Conservation (phyloP, 306 rosid genomes). For the Boehmeria nivea region DNA sequence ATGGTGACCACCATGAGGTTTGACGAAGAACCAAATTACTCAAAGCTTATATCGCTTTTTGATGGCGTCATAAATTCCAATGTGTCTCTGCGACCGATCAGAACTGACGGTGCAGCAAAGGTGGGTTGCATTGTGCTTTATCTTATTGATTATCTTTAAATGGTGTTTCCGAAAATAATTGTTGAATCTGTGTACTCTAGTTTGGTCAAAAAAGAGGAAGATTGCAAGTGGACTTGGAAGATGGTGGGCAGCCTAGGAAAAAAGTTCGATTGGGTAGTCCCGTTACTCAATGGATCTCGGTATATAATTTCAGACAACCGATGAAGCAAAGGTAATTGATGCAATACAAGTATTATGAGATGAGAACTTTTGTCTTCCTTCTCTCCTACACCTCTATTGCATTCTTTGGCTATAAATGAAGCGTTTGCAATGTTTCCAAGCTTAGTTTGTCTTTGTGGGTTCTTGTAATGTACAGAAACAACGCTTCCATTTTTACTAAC, state of each 20-base stretch:
- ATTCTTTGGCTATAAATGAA: no score
- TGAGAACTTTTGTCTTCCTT: background rate
- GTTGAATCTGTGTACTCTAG: slow-evolving; percentile 9
- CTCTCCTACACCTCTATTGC: no score
- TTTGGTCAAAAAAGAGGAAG: slow-evolving; percentile 36
- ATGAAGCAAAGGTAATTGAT: slow-evolving; percentile 37
- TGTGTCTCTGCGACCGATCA: slow-evolving; percentile 30
- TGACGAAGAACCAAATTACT: slow-evolving; percentile 36
- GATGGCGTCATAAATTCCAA: slow-evolving; percentile 21
- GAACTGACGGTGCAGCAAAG: slow-evolving; percentile 35
- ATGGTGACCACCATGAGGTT: slow-evolving; percentile 38
- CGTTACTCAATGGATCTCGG: slow-evolving; percentile 36
- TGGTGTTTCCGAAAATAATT: background rate
- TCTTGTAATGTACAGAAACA: no score
- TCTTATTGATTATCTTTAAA: background rate
- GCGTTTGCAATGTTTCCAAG: no score
- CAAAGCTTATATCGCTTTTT: slow-evolving; percentile 28
- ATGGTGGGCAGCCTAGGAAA: slow-evolving; percentile 24
- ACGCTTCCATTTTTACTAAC: no score
- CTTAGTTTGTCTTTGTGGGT: no score
- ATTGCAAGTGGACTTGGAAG: slow-evolving; percentile 19
- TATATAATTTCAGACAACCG: slow-evolving; percentile 27
- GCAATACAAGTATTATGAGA: background rate
- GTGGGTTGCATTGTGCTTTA: slow-evolving; percentile 7
- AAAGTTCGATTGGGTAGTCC: slow-evolving; percentile 30